Conservation (phyloP, 805 yeast genomes). For the Dipodascus geniculatus region DNA sequence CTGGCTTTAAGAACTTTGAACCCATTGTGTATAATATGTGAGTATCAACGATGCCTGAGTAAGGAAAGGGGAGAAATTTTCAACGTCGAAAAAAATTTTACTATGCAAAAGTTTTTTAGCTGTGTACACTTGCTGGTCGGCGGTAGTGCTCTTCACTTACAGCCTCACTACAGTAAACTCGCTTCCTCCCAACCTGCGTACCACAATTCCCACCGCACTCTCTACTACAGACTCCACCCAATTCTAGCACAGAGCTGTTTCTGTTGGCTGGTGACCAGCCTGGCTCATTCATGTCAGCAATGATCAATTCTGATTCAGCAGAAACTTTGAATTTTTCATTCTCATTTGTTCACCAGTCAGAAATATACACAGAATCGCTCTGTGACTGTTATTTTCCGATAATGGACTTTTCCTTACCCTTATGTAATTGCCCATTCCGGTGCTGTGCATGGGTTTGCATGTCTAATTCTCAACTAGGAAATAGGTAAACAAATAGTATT, state of each 20-base stretch:
- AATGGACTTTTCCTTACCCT: background rate
- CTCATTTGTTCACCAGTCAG: background rate
- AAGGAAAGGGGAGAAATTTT: conserved; percentile 13
- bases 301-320: background rate
- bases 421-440: too few species aligned
- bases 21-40: conserved; percentile 42
- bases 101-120: conserved; percentile 9
- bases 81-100: conserved; percentile 5
- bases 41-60: background rate
- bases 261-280: background rate
- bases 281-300: background rate
- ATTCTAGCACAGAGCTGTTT: too few species aligned
- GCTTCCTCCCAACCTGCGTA: too few species aligned
- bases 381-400: background rate
- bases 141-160: background rate
- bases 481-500: background rate
- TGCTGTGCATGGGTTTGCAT: background rate
- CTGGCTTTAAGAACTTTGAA: conserved; percentile 96
- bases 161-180: too few species aligned
- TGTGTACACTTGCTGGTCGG: background rate
- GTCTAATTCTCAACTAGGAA: background rate
- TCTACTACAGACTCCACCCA: too few species aligned
- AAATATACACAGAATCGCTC: background rate
- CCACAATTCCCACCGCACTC: too few species aligned
- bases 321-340: background rate